Evolutionary conservation across 192 early-diverging fungal species (phyloP).

Genomic region (Backusella westeae): DNA sequence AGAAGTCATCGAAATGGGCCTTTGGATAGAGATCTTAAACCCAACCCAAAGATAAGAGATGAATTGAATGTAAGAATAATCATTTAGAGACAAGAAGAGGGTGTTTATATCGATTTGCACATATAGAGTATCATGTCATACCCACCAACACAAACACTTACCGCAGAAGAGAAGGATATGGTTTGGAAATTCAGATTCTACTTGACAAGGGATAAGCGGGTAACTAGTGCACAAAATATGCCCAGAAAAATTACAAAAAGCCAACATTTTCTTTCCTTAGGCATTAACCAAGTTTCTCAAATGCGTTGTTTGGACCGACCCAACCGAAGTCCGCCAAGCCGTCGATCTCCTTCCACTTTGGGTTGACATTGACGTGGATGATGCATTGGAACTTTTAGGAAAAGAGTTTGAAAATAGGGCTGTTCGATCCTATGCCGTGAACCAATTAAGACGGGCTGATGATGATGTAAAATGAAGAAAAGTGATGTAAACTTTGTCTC

Average conservation of each 20-base stretch:
- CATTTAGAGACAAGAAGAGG: background rate
- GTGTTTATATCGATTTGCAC: background rate
- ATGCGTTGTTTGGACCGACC: conserved; percentile 93
- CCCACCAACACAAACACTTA: conserved; percentile 85
- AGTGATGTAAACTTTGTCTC: background rate
- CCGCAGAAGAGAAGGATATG: conserved; percentile 88
- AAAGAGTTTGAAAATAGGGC: conserved; percentile 78
- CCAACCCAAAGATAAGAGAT: conserved; percentile 93
- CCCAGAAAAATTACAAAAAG: background rate
- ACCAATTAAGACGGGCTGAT: conserved; percentile 83
- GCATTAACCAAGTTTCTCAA: conserved; percentile 98
- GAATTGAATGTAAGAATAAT: conserved; percentile 77
- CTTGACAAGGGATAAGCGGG: conserved; percentile 88
- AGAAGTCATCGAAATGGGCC: conserved; percentile 89
- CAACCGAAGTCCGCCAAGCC: conserved; percentile 89
- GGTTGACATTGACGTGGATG: conserved; percentile 93
- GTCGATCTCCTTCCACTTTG: conserved; percentile 83
- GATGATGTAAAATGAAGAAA: conserved; percentile 65
- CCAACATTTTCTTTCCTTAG: conserved; percentile 24
- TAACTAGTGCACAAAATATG: conserved; percentile 18
- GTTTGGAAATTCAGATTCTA: conserved; percentile 99
- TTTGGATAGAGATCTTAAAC: conserved; percentile 94
- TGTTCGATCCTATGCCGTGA: conserved; percentile 87
- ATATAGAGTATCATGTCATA: conserved; percentile 83
- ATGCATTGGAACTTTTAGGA: conserved; percentile 93